Percentiles rank a stretch among this genome's conserved stretches.
Evolutionary conservation across 371 early-diverging fungal genomes (phyloP).

Genomic region (Circinella umbellata): DNA sequence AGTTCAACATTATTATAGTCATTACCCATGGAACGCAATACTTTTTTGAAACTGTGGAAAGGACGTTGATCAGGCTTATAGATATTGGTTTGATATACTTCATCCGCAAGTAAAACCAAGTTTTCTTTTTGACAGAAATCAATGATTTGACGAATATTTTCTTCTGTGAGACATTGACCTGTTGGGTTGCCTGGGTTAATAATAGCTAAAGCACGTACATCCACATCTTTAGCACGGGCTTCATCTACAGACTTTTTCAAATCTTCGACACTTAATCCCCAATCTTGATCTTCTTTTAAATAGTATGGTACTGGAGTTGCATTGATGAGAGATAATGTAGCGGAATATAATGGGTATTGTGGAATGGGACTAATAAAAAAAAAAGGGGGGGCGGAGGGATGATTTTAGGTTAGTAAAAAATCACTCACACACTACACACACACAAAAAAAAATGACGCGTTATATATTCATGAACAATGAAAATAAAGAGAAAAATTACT

Average conservation of each 20-base stretch:
- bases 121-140: constrained; percentile 78
- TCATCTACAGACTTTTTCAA: constrained; percentile 61
- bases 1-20: constrained; percentile 66
- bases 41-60: constrained; percentile 94
- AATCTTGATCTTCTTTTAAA: constrained; percentile 80
- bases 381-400: too few relatives aligned
- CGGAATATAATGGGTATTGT: constrained; percentile 97
- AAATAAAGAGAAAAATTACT: neutral
- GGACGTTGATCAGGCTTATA: constrained; percentile 80
- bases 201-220: constrained; percentile 91
- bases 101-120: constrained; percentile 89
- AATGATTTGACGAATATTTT: constrained; percentile 84
- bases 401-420: too few relatives aligned
- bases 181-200: constrained; percentile 98
- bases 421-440: too few relatives aligned
- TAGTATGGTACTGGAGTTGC: constrained; percentile 90
- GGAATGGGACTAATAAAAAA: constrained; percentile 74
- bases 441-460: neutral
- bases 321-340: constrained; percentile 77
- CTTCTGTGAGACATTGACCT: constrained; percentile 79
- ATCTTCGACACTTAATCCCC: constrained; percentile 74
- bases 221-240: constrained; percentile 69
- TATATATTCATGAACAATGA: neutral
- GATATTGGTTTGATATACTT: constrained; percentile 95
- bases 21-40: constrained; percentile 70